Evolutionary conservation across 1,284 basidiomycete species (phyloP), one percentile per base, ranked within the genome.

Genomic region (Leccinum fuscescens): DNA sequence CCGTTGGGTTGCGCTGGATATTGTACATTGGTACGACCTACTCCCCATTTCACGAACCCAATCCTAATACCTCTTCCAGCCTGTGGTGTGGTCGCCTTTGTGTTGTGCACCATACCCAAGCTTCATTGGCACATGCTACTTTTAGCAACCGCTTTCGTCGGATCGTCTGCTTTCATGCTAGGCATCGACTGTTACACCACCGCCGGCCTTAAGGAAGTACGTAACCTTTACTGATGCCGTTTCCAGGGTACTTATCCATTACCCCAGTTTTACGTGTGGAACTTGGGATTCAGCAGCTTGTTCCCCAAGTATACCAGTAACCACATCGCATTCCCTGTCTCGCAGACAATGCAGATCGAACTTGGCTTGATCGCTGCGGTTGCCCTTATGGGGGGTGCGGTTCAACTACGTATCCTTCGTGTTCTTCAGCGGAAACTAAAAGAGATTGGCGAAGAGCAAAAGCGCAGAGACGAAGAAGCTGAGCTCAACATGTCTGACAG

Each of bases 141-240:
- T 64, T 76, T 90, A 52, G 88, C 92, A 54, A 96, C 94, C 27
- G 91, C 92, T 27, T 82, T 92, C 66, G 90, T 96, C 59, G 96
- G 96, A 22, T 88, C 94, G n/a, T 90, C 90, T n/a, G 89, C 93
- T 1, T 88, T 96, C 71, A 93, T 95, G 61, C 81, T 98, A 20
- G 95, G 95, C 8, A 86, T 97, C 55, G 96, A 98, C 75, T 98
- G 96, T 76, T 98, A 88, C 74, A 92, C 93, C 3, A 90, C 92
- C 6, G 92, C 89, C 4, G 92, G 91, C 24, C 82, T 97, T 60
- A 98, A 98, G 78, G 96, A 97, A 82, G 90, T 90, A 65, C 74
- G 73, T 62, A 20, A 35, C 49, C 14, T 24, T 61, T 61, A 14
- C 17, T 24, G 7, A 17, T 44, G 3, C 24, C 1, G 15, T 54